phyloP scores from a whole-genome alignment of 139 green algal genomes.

The Pleodorina starrii region DNA sequence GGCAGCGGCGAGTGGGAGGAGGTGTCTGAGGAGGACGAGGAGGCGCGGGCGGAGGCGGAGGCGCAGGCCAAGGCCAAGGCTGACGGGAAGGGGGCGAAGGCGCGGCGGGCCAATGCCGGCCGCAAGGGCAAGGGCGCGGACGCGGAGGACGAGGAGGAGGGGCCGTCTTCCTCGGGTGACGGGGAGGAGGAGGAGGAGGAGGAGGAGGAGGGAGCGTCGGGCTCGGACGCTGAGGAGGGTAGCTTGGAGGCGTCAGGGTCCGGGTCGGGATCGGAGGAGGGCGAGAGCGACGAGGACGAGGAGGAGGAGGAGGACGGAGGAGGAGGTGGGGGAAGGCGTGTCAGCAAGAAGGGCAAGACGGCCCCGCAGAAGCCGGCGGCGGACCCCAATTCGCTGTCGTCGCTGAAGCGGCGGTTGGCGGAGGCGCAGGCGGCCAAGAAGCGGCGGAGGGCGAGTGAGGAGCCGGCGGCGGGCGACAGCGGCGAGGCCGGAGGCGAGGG shows the following conservation, averaged over 20 bases:
- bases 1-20: conserved; percentile 54
- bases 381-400: conserved; percentile 39
- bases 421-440: conserved; percentile 55
- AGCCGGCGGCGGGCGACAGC: conserved; percentile 1
- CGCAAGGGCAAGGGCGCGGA: not conserved
- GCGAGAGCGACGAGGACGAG: conserved; percentile 16
- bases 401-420: conserved; percentile 65
- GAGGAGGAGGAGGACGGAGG: not conserved
- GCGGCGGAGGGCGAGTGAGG: not conserved
- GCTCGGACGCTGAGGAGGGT: not conserved
- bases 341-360: not conserved
- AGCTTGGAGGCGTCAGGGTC: not conserved
- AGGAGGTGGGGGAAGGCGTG: not conserved
- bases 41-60: conserved; percentile 15
- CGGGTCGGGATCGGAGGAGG: not conserved
- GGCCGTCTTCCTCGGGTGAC: not conserved
- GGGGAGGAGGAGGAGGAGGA: not conserved
- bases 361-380: conserved; percentile 24
- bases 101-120: not conserved
- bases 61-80: not conserved
- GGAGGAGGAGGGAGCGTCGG: not conserved
- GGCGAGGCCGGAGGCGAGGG: not conserved
- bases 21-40: conserved; percentile 10
- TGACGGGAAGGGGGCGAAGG: not conserved
- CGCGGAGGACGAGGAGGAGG: not conserved